Evolutionary conservation across 2,329 filamentous ascomycete genomes (phyloP), one percentile per base, ranked within the genome.

Genomic region (Hypoxylon sp.): DNA sequence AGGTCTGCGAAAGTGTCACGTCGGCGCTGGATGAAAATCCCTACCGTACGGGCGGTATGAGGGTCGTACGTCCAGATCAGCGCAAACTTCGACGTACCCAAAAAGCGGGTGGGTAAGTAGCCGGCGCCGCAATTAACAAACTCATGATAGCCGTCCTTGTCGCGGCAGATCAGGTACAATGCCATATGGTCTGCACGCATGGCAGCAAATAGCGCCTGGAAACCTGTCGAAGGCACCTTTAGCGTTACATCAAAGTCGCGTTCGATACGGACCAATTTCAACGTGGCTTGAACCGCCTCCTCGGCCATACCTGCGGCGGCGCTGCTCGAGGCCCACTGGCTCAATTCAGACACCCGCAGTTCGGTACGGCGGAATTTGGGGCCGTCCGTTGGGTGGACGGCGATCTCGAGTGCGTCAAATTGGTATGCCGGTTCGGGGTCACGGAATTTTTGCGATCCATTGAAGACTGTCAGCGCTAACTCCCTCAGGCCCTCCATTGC

Each of bases 401-500:
- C 42, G 9, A 46, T 46, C n/a, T 46, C 42, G 19, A 46, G n/a
- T 17, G n/a, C 10, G 42, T 46, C 42, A 22, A 46, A 46, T n/a
- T 46, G 42, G 6, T n/a, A 46, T 46, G 42, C 0, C n/a, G n/a
- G n/a, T 46, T 6, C 19, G 3, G n/a, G 42, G 2, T 22, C 17
- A 9, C n/a, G 42, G 19, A 46, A 46, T n/a, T 46, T 46, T 22
- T 46, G 42, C 19, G 42, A 19, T 17, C 13, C n/a, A 22, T 22
- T 10, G n/a, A 46, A 46, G 42, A 22, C 19, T 5, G 42, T 19
- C 42, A 3, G n/a, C 42, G 42, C 42, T 46, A 46, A 6, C 42
- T 22, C 19, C 42, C 42, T 46, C 19, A 46, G n/a, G 42, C 42
- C 42, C n/a, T 46, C 42, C 42, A 46, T 46, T 46, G n/a, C 19